A percentile compares a stretch with the other conserved stretches of the same genome.
phyloP scores from a whole-genome alignment of 163 green algal species.

The Volvox carteri region DNA sequence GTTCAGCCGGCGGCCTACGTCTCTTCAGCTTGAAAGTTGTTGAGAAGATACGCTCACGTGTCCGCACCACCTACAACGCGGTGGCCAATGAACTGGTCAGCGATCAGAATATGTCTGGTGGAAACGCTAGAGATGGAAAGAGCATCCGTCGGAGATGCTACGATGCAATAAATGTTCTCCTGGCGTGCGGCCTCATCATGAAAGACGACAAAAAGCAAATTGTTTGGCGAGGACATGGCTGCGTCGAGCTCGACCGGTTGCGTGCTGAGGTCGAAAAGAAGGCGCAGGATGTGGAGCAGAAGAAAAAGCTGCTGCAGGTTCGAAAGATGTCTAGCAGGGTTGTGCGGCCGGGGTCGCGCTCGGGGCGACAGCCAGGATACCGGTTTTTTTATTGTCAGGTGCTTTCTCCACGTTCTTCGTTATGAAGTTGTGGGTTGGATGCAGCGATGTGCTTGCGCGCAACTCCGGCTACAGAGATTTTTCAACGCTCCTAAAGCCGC shows the following conservation, averaged over 20 bases:
- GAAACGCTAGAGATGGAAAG: background rate
- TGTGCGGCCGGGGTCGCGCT: too few relatives aligned
- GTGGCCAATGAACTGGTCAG: constrained; percentile 34
- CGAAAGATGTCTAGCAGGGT: background rate
- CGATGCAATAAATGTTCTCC: constrained; percentile 43
- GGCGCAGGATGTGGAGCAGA: constrained; percentile 4
- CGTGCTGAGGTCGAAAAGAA: constrained; percentile 12
- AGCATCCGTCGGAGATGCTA: constrained; percentile 37
- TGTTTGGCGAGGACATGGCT: background rate
- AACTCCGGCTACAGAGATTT: too few relatives aligned
- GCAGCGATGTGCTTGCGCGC: too few relatives aligned
- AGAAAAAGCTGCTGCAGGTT: constrained; percentile 20
- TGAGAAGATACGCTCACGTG: background rate
- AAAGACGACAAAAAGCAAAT: constrained; percentile 34
- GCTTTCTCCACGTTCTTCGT: too few relatives aligned
- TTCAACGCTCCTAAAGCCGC: too few relatives aligned
- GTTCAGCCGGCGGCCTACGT: constrained; percentile 3
- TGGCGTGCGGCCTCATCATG: constrained; percentile 23
- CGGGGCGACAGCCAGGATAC: too few relatives aligned
- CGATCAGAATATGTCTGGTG: constrained; percentile 14
- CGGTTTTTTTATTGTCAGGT: too few relatives aligned
- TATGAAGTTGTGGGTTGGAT: too few relatives aligned
- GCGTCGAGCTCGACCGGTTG: background rate
- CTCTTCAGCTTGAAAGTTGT: constrained; percentile 42
- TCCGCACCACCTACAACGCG: constrained; percentile 28